These are phyloP conservation scores for Botrytis byssoidea DNA, from an alignment of 2,329 filamentous ascomycete genomes.

Conservation along the genomic window DNA sequence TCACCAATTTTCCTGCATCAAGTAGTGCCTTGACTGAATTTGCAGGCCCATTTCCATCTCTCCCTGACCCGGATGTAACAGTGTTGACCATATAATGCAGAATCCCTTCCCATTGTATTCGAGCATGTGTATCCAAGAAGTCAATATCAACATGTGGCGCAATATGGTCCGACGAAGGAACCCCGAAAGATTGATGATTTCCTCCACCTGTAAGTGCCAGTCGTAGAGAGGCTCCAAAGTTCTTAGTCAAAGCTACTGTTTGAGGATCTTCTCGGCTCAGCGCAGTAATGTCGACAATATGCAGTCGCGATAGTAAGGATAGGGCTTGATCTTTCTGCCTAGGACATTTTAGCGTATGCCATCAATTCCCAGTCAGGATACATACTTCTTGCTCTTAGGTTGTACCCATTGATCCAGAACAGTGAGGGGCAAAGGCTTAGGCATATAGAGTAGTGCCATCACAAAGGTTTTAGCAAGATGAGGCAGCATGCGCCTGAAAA, in stretches of 20 bases:
- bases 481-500: conserved; percentile 95
- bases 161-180: conserved; percentile 67
- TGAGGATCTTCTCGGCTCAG: conserved; percentile 62
- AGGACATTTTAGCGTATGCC: conserved; percentile 25
- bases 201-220: conserved; percentile 86
- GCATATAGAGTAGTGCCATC: conserved; percentile 92
- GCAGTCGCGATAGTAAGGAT: conserved; percentile 76
- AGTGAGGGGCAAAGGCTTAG: conserved; percentile 71
- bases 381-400: conserved; percentile 58
- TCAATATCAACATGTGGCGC: conserved; percentile 63
- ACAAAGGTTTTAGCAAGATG: conserved; percentile 93
- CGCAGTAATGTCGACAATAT: conserved; percentile 71
- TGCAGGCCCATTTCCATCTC: conserved; percentile 57
- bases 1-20: conserved; percentile 76
- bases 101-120: conserved; percentile 92
- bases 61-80: conserved; percentile 54
- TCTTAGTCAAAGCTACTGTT: conserved; percentile 73
- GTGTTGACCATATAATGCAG: conserved; percentile 90
- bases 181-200: conserved; percentile 83
- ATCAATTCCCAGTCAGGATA: conserved; percentile 6
- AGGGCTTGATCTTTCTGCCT: conserved; percentile 83
- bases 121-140: conserved; percentile 81
- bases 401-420: conserved; percentile 87
- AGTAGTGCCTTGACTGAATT: conserved; percentile 82
- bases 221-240: conserved; percentile 80